A percentile compares a stretch with the other conserved stretches of the same genome.
These are phyloP conservation scores for Hemerocallis citrina DNA, from an alignment of 106 monocot genomes.

Conservation along the genomic window DNA sequence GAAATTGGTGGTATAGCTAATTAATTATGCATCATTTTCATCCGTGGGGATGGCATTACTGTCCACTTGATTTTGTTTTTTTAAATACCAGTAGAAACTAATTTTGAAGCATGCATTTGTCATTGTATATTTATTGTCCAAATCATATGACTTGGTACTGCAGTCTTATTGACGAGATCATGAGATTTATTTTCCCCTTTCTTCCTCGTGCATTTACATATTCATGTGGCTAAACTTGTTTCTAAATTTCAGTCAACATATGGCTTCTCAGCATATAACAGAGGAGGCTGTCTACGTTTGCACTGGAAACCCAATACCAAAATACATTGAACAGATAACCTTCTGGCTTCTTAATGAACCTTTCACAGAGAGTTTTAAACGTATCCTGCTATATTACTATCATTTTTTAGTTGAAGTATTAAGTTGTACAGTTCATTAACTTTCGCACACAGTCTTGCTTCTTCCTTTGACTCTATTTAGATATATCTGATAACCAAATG, in stretches of 20 bases:
- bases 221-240: not conserved
- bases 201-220: not conserved
- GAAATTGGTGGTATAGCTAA: no score
- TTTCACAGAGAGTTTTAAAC: constrained; percentile 65
- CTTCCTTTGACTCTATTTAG: constrained; percentile 27
- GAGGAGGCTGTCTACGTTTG: constrained; percentile 97
- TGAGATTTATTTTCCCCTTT: not conserved
- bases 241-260: constrained; percentile 69
- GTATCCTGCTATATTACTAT: constrained; percentile 28
- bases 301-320: constrained; percentile 97
- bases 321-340: constrained; percentile 93
- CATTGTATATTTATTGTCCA: not conserved
- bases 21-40: no score
- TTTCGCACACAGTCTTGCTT: not conserved
- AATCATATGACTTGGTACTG: not conserved
- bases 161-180: not conserved
- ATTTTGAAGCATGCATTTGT: not conserved
- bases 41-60: not conserved
- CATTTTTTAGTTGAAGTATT: not conserved
- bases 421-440: not conserved
- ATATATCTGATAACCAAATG: constrained; percentile 84
- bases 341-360: constrained; percentile 94
- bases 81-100: not conserved
- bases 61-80: not conserved
- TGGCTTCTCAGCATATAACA: constrained; percentile 81